Percentiles rank a stretch among this genome's conserved stretches.
Conservation (phyloP, 331 rosid species). For the Malus hybrid region DNA sequence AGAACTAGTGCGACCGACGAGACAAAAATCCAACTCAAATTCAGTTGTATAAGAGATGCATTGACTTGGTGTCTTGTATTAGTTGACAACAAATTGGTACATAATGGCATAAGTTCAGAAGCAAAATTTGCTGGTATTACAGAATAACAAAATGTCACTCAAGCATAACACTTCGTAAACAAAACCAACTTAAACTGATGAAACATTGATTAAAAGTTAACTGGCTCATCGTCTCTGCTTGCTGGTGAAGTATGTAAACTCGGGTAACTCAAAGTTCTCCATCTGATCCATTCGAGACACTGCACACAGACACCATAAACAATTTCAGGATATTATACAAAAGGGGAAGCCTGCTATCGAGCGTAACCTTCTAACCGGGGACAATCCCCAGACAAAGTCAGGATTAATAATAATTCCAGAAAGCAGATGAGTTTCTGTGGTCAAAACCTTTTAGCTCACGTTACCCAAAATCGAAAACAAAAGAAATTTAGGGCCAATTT, state of each 20-base stretch:
- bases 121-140: constrained; percentile 3
- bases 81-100: neutral
- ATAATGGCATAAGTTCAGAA: neutral
- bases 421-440: neutral
- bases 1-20: too few relatives aligned
- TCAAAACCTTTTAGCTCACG: neutral
- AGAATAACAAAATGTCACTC: neutral
- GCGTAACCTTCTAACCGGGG: neutral
- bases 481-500: too few relatives aligned
- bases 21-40: neutral
- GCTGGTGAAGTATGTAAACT: neutral
- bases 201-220: neutral
- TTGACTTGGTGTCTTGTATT: neutral
- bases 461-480: too few relatives aligned
- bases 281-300: constrained; percentile 29
- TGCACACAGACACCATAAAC: constrained; percentile 21
- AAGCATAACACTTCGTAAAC: neutral
- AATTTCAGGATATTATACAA: neutral
- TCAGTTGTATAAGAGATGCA: neutral
- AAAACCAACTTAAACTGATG: neutral
- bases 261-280: constrained; percentile 48
- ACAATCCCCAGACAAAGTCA: neutral
- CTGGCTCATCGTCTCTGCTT: neutral
- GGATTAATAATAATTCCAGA: neutral
- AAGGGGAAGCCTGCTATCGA: neutral